These are phyloP conservation scores for Colletotrichum euphorbiae DNA, from an alignment of 2,329 filamentous ascomycete species.

Conservation along the genomic window DNA sequence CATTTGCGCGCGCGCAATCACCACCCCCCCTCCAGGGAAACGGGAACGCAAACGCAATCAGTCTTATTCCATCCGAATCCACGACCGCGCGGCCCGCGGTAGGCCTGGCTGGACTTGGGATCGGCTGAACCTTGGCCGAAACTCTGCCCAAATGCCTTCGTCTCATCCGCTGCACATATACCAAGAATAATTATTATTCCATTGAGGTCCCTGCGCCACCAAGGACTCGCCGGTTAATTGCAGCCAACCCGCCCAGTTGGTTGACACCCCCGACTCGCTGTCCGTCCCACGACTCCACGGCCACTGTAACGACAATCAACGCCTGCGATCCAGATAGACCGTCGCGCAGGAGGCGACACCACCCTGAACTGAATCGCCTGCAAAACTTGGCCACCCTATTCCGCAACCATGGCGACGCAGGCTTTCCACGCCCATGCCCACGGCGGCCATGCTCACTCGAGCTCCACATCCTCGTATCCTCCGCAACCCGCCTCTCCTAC, in stretches of 20 bases:
- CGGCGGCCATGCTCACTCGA: slow-evolving; percentile 40
- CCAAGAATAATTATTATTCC: slow-evolving; percentile 20
- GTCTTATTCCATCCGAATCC: slow-evolving; percentile 27
- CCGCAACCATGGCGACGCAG: slow-evolving; percentile 48
- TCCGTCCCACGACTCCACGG: slow-evolving; percentile 30
- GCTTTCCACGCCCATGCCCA: slow-evolving; percentile 39
- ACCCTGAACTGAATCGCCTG: slow-evolving; percentile 14
- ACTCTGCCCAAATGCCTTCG: slow-evolving; percentile 30
- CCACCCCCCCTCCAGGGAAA: neutral
- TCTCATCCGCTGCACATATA: slow-evolving; percentile 22
- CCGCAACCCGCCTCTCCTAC: slow-evolving; percentile 80
- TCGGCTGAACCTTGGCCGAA: slow-evolving; percentile 21
- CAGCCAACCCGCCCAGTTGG: slow-evolving; percentile 20
- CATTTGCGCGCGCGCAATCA: neutral
- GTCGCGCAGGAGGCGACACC: slow-evolving; percentile 7
- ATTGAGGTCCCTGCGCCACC: slow-evolving; percentile 14
- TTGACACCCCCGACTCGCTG: slow-evolving; percentile 16
- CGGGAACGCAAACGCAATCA: neutral
- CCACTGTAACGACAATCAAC: slow-evolving; percentile 34
- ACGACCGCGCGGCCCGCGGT: slow-evolving; percentile 20
- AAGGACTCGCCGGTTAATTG: slow-evolving; percentile 19
- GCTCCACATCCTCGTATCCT: slow-evolving; percentile 52
- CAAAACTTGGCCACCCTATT: slow-evolving; percentile 22
- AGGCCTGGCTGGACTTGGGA: neutral
- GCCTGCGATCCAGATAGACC: slow-evolving; percentile 17